phyloP scores from a whole-genome alignment of 768 basidiomycete species.

The Goffeauzyma gilvescens region DNA sequence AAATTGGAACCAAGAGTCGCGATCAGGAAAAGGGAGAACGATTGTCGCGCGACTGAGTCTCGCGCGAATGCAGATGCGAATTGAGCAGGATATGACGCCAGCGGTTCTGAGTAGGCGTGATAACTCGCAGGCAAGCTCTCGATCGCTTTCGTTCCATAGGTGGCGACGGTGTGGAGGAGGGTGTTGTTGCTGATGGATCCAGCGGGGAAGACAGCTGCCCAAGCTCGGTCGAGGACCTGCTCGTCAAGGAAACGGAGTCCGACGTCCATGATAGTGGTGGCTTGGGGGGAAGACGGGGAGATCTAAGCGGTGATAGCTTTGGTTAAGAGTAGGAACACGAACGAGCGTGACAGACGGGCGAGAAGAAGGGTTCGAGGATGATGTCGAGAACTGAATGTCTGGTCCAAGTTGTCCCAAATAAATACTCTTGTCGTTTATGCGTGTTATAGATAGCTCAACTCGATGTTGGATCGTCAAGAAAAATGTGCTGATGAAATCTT shows the following conservation, averaged over 20 bases:
- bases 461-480: too few species aligned
- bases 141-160: conserved; percentile 12
- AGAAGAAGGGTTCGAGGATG: too few species aligned
- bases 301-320: too few species aligned
- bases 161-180: conserved; percentile 12
- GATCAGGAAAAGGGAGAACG: conserved; percentile 49
- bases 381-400: too few species aligned
- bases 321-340: too few species aligned
- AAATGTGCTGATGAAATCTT: too few species aligned
- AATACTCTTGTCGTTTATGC: too few species aligned
- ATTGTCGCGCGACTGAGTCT: conserved; percentile 56
- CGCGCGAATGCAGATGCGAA: conserved; percentile 37
- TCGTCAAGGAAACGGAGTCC: conserved; percentile 2
- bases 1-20: conserved; percentile 63
- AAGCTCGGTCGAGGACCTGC: conserved; percentile 1
- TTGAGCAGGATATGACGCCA: neutral
- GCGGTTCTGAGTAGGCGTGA: conserved; percentile 3
- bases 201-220: conserved; percentile 3
- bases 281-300: conserved; percentile 9
- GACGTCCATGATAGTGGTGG: conserved; percentile 6
- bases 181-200: conserved; percentile 11
- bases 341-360: too few species aligned
- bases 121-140: conserved; percentile 28
- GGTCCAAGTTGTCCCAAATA: too few species aligned
- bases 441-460: too few species aligned